phyloP scores from a whole-genome alignment of 495 filamentous ascomycete genomes.

The Hyaloscypha bicolor region DNA sequence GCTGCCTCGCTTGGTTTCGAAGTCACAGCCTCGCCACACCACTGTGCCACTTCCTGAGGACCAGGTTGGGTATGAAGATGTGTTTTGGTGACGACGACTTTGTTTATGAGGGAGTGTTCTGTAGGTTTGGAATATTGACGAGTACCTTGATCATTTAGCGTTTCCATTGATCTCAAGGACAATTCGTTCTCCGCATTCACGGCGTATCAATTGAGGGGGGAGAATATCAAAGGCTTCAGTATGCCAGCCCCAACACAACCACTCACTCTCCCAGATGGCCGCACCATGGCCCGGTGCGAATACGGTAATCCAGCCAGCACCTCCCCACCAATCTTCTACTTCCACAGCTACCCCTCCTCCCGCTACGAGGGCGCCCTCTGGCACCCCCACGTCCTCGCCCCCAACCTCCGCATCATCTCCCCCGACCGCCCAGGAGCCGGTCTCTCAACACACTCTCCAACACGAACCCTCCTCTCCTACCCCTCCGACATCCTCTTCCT shows the following conservation, averaged over 20 bases:
- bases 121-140: too few species aligned
- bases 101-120: too few species aligned
- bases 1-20: too few species aligned
- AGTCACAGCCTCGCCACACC: too few species aligned
- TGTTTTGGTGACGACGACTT: too few species aligned
- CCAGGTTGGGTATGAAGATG: too few species aligned
- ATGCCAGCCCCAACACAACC: background rate
- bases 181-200: too few species aligned
- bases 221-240: too few species aligned
- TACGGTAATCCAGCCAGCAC: slow-evolving; percentile 1
- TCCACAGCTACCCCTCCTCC: slow-evolving; percentile 15
- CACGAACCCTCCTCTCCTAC: slow-evolving; percentile 13
- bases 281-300: slow-evolving; percentile 18
- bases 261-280: background rate
- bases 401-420: slow-evolving; percentile 21
- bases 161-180: too few species aligned
- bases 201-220: too few species aligned
- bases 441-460: background rate
- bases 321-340: slow-evolving; percentile 16
- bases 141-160: too few species aligned
- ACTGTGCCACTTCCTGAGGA: too few species aligned
- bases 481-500: slow-evolving; percentile 9
- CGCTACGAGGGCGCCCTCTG: slow-evolving; percentile 1
- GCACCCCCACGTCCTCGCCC: background rate
- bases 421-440: slow-evolving; percentile 20